These are phyloP conservation scores for Colletotrichum eleusines DNA, from an alignment of 2,329 filamentous ascomycete species.

Conservation along the genomic window DNA sequence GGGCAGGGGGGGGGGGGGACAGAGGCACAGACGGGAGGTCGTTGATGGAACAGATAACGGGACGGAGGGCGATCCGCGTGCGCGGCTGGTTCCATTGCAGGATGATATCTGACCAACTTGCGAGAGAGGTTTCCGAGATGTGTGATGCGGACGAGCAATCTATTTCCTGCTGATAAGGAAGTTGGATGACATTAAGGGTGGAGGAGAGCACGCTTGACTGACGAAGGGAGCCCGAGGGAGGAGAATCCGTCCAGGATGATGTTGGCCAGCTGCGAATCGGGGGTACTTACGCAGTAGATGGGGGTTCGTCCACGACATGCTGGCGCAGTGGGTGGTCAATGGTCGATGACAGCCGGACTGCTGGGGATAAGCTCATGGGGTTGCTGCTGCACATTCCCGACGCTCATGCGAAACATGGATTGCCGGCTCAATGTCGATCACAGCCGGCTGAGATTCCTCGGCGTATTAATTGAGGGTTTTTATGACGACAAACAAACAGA, in stretches of 20 bases:
- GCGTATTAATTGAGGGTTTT: too few relatives aligned
- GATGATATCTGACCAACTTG: neutral
- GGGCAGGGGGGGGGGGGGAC: too few relatives aligned
- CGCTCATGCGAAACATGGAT: neutral
- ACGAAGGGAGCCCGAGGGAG: neutral
- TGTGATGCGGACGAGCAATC: neutral
- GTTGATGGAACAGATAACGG: too few relatives aligned
- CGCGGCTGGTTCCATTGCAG: neutral
- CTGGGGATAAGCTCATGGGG: slow-evolving; percentile 25
- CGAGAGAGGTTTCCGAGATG: too few relatives aligned
- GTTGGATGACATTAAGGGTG: neutral
- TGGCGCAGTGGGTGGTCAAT: too few relatives aligned
- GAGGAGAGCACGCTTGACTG: neutral
- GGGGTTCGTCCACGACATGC: too few relatives aligned
- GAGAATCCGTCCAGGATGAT: too few relatives aligned
- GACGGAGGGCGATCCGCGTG: slow-evolving; percentile 3
- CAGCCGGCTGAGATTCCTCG: neutral
- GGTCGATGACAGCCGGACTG: neutral
- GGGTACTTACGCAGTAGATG: too few relatives aligned
- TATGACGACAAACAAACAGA: neutral
- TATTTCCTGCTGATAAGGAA: neutral
- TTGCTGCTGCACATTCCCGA: neutral
- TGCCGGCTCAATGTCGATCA: neutral
- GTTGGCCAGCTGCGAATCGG: too few relatives aligned
- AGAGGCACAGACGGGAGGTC: too few relatives aligned